Evolutionary conservation across 129 eudicot species (phyloP), one percentile per base, ranked within the genome.

Genomic region (Calendula officinalis): DNA sequence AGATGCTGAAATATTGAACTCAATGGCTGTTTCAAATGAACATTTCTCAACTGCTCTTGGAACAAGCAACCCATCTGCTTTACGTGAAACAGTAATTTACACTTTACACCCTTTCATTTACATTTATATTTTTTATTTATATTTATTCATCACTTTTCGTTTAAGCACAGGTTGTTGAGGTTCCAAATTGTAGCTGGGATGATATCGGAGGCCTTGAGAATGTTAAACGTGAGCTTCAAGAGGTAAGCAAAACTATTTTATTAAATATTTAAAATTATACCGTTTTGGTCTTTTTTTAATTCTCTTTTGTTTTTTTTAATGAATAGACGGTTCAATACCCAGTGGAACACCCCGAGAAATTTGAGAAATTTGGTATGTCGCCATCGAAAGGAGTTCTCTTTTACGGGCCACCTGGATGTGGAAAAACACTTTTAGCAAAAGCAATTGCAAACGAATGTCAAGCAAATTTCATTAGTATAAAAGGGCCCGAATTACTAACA

Each of bases 1-100:
- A 49, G 87, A 84, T 72, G 87, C 91, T 59, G 91, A 84, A 71
- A 81, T 84, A 53, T 59, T 84, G 58, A 84, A 64, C 34, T 64
- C 69, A 10, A 64, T 64, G 69, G 42, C 61, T 5, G 61, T 58
- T 32, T 11, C 46, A 7, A 58, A 58, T 12, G 61, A 60, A 10
- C 48, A 52, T 16, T 60, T 40, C 49, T 17, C 34, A 12, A 60
- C 65, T 60, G 65, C 65, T 41, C 65, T 60, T 40, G 65, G 65
- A 15, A 60, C 65, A 7, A 60, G 65, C 65, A 60, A 60, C 2
- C 65, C 65, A 4, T 60, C 65, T 60, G 30, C 30, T 22, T 22
- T 22, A 22, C 30, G 30, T 2, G 30, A 22, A 22, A 22, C 30
- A 22, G 30, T 47, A 47, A 15, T 35, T 81, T 22, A 22, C 30